Base-by-base conservation (phyloP, 2,329 filamentous ascomycete genomes). In the Penicillium digitatum region DNA sequence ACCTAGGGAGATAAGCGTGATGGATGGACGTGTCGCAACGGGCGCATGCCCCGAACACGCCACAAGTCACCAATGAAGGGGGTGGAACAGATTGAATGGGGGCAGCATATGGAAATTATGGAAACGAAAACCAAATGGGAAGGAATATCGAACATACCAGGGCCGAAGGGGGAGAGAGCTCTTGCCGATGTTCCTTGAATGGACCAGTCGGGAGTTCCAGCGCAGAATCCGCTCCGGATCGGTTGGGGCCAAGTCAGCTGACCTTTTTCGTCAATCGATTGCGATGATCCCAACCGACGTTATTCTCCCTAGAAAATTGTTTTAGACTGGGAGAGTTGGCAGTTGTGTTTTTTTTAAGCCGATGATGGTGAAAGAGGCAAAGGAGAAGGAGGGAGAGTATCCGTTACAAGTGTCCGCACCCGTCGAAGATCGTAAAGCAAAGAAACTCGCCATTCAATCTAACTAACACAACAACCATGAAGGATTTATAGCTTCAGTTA, bases 21-120 rank as follows among this genome's bases (percentile, higher is more conserved):
- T 58, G 45, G 49, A 54, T 47, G 38, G 49, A 55, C 53, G 56
- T 62, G 62, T 63, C 63, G 63, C 62, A 58, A 60, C 54, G 52
- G 54, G 50, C 55, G 57, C 52, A 60, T 56, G 39, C 24, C 43
- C 45, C 37, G 22, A 48, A 38, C 26, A 54, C 39, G 27, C 48
- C 51, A 55, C 27, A 39, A 29, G 27, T 44, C 35, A 47, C 46
- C 35, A 31, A 20, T 35, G 16, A 10, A 20, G 37, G 46, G 42
- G 32, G 58, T 38, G 55, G 31, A 24, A 50, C 29, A n/a, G 48
- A 53, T 51, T 43, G 34, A 34, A 37, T 8, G 12, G 24, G 32
- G 35, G 26, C 10, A 49, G 12, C 16, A 49, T 37, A 48, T 31
- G 16, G 22, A 50, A 48, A 42, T 31, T 54, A 48, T 39, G 24